phyloP scores from a whole-genome alignment of 495 filamentous ascomycete genomes.

The Aspergillus mulundensis region DNA sequence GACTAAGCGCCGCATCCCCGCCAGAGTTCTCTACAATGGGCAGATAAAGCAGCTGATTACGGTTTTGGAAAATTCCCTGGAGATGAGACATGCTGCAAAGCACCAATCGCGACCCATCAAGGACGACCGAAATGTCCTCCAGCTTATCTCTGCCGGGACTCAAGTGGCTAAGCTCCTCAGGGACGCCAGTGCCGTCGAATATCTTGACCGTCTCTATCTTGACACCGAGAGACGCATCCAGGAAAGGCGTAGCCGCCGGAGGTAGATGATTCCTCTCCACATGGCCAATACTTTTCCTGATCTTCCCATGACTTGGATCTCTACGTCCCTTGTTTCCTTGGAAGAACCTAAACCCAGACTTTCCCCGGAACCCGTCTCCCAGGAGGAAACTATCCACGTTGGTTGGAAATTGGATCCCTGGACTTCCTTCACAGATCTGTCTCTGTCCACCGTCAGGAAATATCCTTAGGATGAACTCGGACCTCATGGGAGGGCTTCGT shows the following conservation, averaged over 20 bases:
- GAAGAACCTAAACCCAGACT: not conserved
- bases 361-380: not conserved
- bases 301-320: not conserved
- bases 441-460: not conserved
- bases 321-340: not conserved
- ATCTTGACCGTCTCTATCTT: conserved; percentile 66
- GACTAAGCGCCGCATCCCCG: conserved; percentile 79
- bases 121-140: conserved; percentile 85
- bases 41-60: conserved; percentile 88
- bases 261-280: conserved; percentile 4
- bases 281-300: conserved; percentile 3
- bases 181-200: conserved; percentile 76
- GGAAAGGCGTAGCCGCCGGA: conserved; percentile 50
- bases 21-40: conserved; percentile 76
- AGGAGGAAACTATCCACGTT: conserved; percentile 5
- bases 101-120: conserved; percentile 79
- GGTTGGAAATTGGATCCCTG: not conserved
- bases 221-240: conserved; percentile 72
- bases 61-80: conserved; percentile 75
- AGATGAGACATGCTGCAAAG: conserved; percentile 81
- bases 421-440: not conserved
- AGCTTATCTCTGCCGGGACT: conserved; percentile 78
- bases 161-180: conserved; percentile 84
- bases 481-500: not conserved
- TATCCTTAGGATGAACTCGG: not conserved